Conservation (phyloP, 2,329 filamentous ascomycete species). For the Moelleriella libera region DNA sequence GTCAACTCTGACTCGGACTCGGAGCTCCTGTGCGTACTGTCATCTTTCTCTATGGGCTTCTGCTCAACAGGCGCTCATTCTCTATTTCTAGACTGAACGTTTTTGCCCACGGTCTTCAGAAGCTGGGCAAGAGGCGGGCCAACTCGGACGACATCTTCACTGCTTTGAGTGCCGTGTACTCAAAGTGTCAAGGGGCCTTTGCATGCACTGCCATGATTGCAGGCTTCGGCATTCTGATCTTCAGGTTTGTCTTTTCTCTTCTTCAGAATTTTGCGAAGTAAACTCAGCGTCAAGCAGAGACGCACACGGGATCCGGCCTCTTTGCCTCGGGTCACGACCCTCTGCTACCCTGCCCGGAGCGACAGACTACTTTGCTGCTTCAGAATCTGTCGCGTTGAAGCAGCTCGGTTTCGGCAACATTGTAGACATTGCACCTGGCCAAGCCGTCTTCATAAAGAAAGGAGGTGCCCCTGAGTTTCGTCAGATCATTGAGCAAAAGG, state of each 20-base stretch:
- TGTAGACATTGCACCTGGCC: constrained; percentile 63
- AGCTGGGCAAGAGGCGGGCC: constrained; percentile 68
- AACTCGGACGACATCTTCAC: constrained; percentile 67
- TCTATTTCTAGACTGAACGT: constrained; percentile 48
- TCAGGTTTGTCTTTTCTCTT: constrained; percentile 29
- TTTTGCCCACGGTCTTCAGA: constrained; percentile 68
- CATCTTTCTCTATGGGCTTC: neutral
- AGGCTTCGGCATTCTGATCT: constrained; percentile 66
- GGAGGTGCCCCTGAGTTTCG: constrained; percentile 58
- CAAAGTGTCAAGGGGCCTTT: constrained; percentile 59
- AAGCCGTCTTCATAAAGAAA: constrained; percentile 77
- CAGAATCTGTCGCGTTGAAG: constrained; percentile 70
- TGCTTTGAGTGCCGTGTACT: constrained; percentile 58
- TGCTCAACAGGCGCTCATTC: constrained; percentile 2
- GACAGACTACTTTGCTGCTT: constrained; percentile 81
- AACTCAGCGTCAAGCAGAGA: neutral
- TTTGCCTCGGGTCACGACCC: constrained; percentile 62
- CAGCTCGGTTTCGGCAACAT: constrained; percentile 72
- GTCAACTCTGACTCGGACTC: constrained; percentile 86
- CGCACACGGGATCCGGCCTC: constrained; percentile 55
- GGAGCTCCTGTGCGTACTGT: constrained; percentile 28
- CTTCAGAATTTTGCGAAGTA: neutral
- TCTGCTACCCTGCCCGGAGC: constrained; percentile 47
- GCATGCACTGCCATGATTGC: constrained; percentile 74
- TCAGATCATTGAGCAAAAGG: constrained; percentile 53